Evolutionary conservation across 2,329 filamentous ascomycete species (phyloP), one percentile per base, ranked within the genome.

Genomic region (Colletotrichum karsti): DNA sequence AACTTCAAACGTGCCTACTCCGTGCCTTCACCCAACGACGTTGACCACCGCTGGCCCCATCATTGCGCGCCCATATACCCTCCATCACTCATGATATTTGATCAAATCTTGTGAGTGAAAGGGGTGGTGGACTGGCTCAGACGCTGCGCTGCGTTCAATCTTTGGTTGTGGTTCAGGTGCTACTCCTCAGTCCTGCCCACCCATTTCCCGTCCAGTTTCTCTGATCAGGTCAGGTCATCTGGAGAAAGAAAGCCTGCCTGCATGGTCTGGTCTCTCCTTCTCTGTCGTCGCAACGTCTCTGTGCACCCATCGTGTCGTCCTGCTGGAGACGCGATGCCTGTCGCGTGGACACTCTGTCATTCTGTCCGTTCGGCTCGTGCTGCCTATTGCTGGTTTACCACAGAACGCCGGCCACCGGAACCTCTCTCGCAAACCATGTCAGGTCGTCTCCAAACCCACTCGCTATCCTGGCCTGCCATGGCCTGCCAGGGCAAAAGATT

Each of bases 1-100:
- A 79, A 82, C 77, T 76, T 83, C 81, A 82, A 82, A 82, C 80
- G 74, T 70, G 61, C 50, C 48, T 63, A 64, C 59, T 64, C 61
- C 75, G 76, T 75, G 77, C 76, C 75, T 37, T 13, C 42, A 35
- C 48, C 64, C 58, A 64, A 64, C 58, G 50, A 69, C 35, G 48
- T 63, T 48, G 55, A 55, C 56, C 7, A 26, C 28, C 48, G 57
- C 58, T 28, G 42, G 37, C 61, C 35, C 53, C 57, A 67, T 63
- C 53, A 46, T 54, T 37, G 53, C 50, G 57, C 37, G n/a, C 57
- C n/a, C 57, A 56, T 69, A 69, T 69, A 67, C 67, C 69, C 69
- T 69, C 69, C 69, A 59, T 53, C 26, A 68, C 33, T 33, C n/a
- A 18, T 55, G 63, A 56, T 62, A 56, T 30, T 55, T 51, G 28